Percentiles rank a stretch among this genome's conserved stretches.
Evolutionary conservation across 2,329 filamentous ascomycete genomes (phyloP).

Genomic region (Teratosphaeria nubilosa): DNA sequence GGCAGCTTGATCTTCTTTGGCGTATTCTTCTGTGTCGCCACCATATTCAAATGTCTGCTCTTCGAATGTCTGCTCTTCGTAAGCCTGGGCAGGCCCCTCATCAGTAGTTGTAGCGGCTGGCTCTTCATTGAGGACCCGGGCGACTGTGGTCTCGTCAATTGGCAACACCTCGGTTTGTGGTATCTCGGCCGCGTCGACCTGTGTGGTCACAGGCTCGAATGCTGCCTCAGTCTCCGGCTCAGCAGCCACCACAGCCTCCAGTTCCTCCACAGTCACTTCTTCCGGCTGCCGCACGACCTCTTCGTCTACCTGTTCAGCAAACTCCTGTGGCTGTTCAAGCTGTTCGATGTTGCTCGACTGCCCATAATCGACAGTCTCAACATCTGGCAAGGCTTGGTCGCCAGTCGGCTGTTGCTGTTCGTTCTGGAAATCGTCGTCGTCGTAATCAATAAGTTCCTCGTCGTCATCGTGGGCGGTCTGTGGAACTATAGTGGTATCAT

Average conservation of each 20-base stretch:
- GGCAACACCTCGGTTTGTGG: neutral
- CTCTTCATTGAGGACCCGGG: neutral
- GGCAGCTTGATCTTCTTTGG: neutral
- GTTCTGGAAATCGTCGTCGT: constrained; percentile 18
- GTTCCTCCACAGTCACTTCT: constrained; percentile 2
- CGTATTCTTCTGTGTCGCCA: neutral
- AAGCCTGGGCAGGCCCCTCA: neutral
- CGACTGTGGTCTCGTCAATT: neutral
- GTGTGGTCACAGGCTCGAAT: neutral
- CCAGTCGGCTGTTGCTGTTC: constrained; percentile 2
- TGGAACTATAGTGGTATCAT: constrained; percentile 16
- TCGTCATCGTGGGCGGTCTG: constrained; percentile 14
- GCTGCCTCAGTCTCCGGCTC: neutral
- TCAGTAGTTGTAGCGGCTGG: neutral
- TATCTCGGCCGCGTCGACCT: neutral
- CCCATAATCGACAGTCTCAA: constrained; percentile 4
- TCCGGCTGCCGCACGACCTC: constrained; percentile 11
- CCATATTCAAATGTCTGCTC: neutral
- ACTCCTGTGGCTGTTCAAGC: neutral
- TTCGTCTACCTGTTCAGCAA: constrained; percentile 6
- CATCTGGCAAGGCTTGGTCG: constrained; percentile 3
- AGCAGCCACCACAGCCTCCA: neutral
- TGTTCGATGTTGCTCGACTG: neutral
- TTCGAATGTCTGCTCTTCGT: neutral
- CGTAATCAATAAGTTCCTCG: constrained; percentile 30